Base-by-base conservation (phyloP, 371 early-diverging fungal genomes). In the Aphelidium insulamus region DNA sequence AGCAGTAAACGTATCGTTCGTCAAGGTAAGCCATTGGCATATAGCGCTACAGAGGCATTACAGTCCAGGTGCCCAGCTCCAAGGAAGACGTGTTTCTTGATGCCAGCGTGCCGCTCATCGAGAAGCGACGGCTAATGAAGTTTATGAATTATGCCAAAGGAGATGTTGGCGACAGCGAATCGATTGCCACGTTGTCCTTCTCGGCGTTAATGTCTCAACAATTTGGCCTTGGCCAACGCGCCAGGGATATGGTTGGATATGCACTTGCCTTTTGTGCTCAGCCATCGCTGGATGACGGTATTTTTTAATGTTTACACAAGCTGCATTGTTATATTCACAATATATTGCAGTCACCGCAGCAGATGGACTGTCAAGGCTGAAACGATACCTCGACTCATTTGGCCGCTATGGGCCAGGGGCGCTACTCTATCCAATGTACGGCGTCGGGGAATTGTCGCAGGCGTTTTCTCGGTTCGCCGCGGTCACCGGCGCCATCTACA, bases 31-130 rank as follows among this genome's bases (percentile, higher is more conserved):
- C n/a, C 38, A 19, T 14, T 30, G 23, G 12, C 22, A 5, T 16
- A 5, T 11, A 7, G 26, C n/a, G n/a, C n/a, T n/a, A n/a, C n/a
- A n/a, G n/a, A n/a, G n/a, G n/a, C n/a, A n/a, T n/a, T n/a, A n/a
- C n/a, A n/a, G n/a, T n/a, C n/a, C 17, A 57, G 49, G 54, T 61
- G 2, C 62, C 60, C 4, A 36, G 50, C 11, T 40, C 46, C 7
- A 65, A 65, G 30, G 66, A 65, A 28, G 65, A 64, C 33, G 48
- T 64, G 10, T 64, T 64, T 29, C 23, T 31, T n/a, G 45, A 49
- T 42, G 28, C 44, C n/a, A 37, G 40, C n/a, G 42, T 58, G 11
- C 22, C 30, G 6, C 41, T 65, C 26, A 31, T 54, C 1, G 62
- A 57, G 7, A 65, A 65, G 37, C 35, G 66, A 17, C 35, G 45